These are phyloP conservation scores for Dryas alaskensis DNA, from an alignment of 306 rosid genomes.

Conservation along the genomic window DNA sequence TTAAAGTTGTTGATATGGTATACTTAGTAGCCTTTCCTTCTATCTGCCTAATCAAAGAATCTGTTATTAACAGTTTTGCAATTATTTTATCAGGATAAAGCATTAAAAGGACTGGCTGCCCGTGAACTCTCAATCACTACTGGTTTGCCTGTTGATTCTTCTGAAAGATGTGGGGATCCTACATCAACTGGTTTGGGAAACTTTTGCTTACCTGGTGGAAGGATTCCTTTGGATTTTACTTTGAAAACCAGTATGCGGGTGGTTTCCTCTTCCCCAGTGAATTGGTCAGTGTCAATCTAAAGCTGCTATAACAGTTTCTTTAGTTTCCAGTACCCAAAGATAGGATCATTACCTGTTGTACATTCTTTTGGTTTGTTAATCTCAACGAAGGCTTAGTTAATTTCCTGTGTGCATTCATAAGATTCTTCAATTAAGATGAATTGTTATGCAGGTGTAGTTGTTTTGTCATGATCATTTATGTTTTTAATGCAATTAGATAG, in stretches of 20 bases:
- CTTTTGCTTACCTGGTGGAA: slow-evolving; percentile 57
- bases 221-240: slow-evolving; percentile 88
- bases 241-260: slow-evolving; percentile 74
- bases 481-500: background rate
- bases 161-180: slow-evolving; percentile 36
- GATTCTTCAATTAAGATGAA: background rate
- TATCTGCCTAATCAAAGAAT: slow-evolving; percentile 2
- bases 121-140: slow-evolving; percentile 27
- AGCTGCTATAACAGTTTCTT: background rate
- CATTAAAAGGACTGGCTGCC: slow-evolving; percentile 71
- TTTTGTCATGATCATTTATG: background rate
- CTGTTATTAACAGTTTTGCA: slow-evolving; percentile 10
- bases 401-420: background rate
- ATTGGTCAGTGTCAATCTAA: slow-evolving; percentile 46
- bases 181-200: slow-evolving; percentile 36
- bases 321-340: slow-evolving; percentile 2
- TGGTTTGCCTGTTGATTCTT: slow-evolving; percentile 46
- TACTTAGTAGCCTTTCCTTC: slow-evolving; percentile 13
- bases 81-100: slow-evolving; percentile 62
- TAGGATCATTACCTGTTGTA: background rate
- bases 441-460: background rate
- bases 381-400: background rate
- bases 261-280: slow-evolving; percentile 52
- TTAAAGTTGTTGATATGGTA: slow-evolving; percentile 76
- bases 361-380: background rate